phyloP scores from a whole-genome alignment of 1,284 basidiomycete genomes.

The Apiotrichum brassicae region DNA sequence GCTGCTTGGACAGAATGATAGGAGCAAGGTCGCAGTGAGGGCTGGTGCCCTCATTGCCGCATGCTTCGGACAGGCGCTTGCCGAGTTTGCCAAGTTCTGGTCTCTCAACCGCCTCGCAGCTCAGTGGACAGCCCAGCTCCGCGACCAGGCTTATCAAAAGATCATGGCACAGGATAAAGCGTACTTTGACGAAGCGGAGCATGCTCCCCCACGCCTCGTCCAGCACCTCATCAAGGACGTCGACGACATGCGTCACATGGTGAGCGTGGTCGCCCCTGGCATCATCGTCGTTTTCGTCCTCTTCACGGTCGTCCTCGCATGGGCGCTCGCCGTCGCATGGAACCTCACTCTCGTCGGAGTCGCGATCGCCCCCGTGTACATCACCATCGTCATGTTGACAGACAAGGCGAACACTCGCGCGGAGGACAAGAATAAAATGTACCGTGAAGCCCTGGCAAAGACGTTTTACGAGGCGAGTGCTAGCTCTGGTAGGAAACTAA shows the following conservation, averaged over 20 bases:
- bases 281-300: constrained; percentile 68
- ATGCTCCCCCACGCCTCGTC: constrained; percentile 62
- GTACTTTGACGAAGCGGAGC: constrained; percentile 75
- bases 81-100: constrained; percentile 67
- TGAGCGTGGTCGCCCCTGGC: constrained; percentile 70
- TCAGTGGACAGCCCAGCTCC: constrained; percentile 67
- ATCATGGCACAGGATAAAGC: constrained; percentile 76
- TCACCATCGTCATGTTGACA: constrained; percentile 64
- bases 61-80: constrained; percentile 66
- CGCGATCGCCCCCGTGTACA: constrained; percentile 79
- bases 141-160: constrained; percentile 56
- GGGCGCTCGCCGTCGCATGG: constrained; percentile 86
- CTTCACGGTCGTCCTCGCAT: constrained; percentile 73
- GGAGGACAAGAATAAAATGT: constrained; percentile 73
- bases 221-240: constrained; percentile 82
- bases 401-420: constrained; percentile 58
- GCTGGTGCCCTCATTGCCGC: constrained; percentile 56
- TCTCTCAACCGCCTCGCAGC: constrained; percentile 68
- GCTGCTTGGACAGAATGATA: constrained; percentile 65
- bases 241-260: constrained; percentile 75
- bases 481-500: constrained; percentile 11
- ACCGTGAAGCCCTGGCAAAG: constrained; percentile 75
- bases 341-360: constrained; percentile 86
- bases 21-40: constrained; percentile 57
- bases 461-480: constrained; percentile 72